Percentiles rank a stretch among this genome's conserved stretches.
These are phyloP conservation scores for Neurospora cerealis DNA, from an alignment of 495 filamentous ascomycete species.

Conservation along the genomic window DNA sequence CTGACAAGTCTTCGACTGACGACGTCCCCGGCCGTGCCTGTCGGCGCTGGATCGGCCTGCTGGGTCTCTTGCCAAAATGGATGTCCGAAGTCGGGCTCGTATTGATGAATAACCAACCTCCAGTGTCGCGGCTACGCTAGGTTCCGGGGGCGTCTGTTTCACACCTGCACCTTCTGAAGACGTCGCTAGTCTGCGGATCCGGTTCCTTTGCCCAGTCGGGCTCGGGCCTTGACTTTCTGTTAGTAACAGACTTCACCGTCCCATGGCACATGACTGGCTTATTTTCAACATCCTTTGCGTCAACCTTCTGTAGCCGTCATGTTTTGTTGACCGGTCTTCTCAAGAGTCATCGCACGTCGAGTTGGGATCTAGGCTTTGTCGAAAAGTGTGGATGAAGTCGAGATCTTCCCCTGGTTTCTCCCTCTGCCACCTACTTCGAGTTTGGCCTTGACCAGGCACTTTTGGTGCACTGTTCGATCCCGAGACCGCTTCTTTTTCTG, in stretches of 20 bases:
- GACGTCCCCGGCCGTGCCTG: not conserved
- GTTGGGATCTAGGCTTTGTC: not conserved
- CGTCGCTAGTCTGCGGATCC: conserved; percentile 9
- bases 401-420: not conserved
- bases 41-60: not conserved
- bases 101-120: not conserved
- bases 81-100: conserved; percentile 19
- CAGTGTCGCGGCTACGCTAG: not conserved
- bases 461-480: not conserved
- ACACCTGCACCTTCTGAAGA: not conserved
- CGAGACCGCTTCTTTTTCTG: not conserved
- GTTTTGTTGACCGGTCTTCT: not conserved
- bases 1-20: not conserved
- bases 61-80: not conserved
- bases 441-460: not conserved
- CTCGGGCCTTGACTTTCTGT: conserved; percentile 22
- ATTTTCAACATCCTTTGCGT: not conserved
- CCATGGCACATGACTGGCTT: conserved; percentile 16
- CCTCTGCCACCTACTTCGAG: not conserved
- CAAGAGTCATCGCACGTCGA: not conserved
- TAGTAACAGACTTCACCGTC: conserved; percentile 16
- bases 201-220: conserved; percentile 16
- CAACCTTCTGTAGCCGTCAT: not conserved
- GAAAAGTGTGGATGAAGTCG: not conserved
- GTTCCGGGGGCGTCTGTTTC: not conserved